Evolutionary conservation across 192 early-diverging fungal species (phyloP).

Genomic region (Funneliformis mosseae): DNA sequence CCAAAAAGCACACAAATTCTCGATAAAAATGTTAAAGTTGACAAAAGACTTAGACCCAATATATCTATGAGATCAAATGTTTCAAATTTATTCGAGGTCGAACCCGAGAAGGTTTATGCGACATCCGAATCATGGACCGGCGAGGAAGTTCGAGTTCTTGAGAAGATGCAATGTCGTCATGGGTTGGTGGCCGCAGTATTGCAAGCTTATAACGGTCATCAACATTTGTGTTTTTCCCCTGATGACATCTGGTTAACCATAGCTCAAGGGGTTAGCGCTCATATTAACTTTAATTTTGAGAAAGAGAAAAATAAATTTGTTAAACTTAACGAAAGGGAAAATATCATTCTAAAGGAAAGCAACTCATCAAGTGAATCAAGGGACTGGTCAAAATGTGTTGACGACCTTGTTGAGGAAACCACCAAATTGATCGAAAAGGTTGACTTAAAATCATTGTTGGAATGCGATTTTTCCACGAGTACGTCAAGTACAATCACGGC

Average conservation of each 20-base stretch:
- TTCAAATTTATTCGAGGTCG: background rate
- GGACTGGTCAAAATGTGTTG: slow-evolving; percentile 19
- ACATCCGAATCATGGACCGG: no score
- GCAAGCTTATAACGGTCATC: slow-evolving; percentile 23
- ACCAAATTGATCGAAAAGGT: slow-evolving; percentile 4
- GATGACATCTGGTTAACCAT: slow-evolving; percentile 29
- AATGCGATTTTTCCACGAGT: slow-evolving; percentile 21
- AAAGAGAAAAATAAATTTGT: background rate
- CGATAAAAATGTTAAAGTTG: background rate
- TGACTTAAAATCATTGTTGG: background rate
- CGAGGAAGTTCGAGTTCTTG: background rate
- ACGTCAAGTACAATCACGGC: background rate
- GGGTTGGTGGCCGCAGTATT: slow-evolving; percentile 8
- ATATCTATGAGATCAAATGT: background rate
- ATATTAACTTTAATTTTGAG: slow-evolving; percentile 11
- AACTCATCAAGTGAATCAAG: background rate
- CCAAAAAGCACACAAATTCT: slow-evolving; percentile 16
- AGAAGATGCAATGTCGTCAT: slow-evolving; percentile 9
- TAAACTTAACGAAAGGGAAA: background rate
- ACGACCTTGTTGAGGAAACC: background rate
- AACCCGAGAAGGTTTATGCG: background rate
- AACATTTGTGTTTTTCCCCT: background rate
- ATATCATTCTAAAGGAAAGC: background rate
- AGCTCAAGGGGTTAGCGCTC: slow-evolving; percentile 19
- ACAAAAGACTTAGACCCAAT: background rate